phyloP scores from a whole-genome alignment of 129 eudicot genomes.

The Arctium minus region DNA sequence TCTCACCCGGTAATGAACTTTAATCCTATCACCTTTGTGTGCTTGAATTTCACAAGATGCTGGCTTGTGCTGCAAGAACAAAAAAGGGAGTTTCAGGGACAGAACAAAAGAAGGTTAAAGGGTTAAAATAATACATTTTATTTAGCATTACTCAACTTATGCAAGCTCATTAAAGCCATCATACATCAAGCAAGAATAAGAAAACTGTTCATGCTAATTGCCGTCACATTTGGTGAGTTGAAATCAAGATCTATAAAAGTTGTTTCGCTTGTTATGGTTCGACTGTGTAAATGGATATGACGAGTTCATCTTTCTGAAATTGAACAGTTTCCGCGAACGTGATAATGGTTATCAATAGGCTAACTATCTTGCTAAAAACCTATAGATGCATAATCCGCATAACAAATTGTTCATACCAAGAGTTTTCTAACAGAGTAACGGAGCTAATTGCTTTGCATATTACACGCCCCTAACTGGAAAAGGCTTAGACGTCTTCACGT shows the following conservation, averaged over 20 bases:
- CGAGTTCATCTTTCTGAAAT: constrained; percentile 5
- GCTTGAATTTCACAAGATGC: constrained; percentile 79
- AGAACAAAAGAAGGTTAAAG: neutral
- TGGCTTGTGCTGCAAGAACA: constrained; percentile 75
- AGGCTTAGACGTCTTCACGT: neutral
- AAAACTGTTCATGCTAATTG: constrained; percentile 23
- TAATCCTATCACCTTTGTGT: constrained; percentile 84
- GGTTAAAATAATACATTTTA: neutral
- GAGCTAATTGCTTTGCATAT: neutral
- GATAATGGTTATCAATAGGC: neutral
- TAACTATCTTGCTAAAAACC: neutral
- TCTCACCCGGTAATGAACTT: constrained; percentile 96
- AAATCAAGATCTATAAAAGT: neutral
- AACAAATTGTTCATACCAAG: neutral
- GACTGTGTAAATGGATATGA: constrained; percentile 3
- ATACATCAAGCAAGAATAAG: constrained; percentile 5
- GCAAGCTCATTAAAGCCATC: neutral
- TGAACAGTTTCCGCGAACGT: neutral
- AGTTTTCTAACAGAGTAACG: neutral
- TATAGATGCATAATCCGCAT: neutral
- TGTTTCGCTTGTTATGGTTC: neutral
- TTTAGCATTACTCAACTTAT: constrained; percentile 4
- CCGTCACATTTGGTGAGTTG: constrained; percentile 40
- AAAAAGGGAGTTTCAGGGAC: neutral
- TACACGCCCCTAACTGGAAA: neutral